phyloP scores from a whole-genome alignment of 257 asterid genomes.

The Solanum paucissectum region DNA sequence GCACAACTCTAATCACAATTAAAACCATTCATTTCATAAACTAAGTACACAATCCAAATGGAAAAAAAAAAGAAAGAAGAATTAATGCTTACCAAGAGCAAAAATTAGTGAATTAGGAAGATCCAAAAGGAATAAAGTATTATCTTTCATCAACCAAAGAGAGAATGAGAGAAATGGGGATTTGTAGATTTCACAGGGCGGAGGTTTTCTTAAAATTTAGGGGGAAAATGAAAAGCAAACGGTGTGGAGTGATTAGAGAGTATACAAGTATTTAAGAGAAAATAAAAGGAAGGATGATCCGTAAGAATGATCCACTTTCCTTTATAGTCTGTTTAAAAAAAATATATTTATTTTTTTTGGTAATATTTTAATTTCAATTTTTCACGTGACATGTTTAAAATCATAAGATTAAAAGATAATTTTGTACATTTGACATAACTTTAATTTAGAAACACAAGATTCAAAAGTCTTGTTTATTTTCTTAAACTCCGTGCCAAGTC shows the following conservation, averaged over 20 bases:
- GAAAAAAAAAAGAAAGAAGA: not conserved
- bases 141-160: not conserved
- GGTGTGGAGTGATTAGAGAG: not conserved
- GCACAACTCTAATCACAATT: not conserved
- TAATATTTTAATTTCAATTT: too few relatives aligned
- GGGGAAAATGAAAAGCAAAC: not conserved
- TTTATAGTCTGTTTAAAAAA: too few relatives aligned
- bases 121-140: not conserved
- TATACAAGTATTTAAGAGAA: not conserved
- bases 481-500: not conserved
- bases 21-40: not conserved
- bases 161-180: not conserved
- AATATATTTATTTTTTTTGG: fast-evolving
- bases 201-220: not conserved
- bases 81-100: not conserved
- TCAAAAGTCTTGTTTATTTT: fast-evolving
- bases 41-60: not conserved
- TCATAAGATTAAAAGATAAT: fast-evolving
- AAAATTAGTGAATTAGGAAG: not conserved
- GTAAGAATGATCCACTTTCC: not conserved
- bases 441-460: too few relatives aligned
- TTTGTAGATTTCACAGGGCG: not conserved
- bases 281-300: not conserved
- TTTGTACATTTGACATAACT: too few relatives aligned
- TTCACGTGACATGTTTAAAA: too few relatives aligned